Percentiles rank a stretch among this genome's conserved stretches.
phyloP scores from a whole-genome alignment of 2,329 filamentous ascomycete genomes.

The Cytospora schulzeri region DNA sequence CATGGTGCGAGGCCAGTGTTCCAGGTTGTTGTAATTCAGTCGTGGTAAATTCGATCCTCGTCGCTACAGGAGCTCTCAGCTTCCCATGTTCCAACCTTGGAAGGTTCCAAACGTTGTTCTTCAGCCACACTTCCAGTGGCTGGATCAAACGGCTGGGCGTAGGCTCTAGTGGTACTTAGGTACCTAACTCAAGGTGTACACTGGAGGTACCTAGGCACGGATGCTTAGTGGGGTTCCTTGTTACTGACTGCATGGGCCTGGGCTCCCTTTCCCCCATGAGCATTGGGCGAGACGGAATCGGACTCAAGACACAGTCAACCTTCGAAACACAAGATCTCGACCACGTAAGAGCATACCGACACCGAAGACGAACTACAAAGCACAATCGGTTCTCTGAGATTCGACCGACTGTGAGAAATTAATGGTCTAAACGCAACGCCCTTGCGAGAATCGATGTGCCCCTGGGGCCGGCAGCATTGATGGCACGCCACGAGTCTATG shows the following conservation, averaged over 20 bases:
- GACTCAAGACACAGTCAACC: conserved; percentile 1
- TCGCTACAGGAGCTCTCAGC: not conserved
- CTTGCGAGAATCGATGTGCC: conserved; percentile 28
- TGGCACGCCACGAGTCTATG: conserved; percentile 38
- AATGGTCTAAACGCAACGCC: conserved; percentile 10
- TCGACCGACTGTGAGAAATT: not conserved
- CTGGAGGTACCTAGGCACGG: not conserved
- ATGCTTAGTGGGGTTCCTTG: not conserved
- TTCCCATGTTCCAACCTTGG: not conserved
- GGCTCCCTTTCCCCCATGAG: conserved; percentile 11
- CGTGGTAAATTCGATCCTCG: conserved; percentile 16
- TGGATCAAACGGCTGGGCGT: not conserved
- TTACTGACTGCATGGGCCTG: not conserved
- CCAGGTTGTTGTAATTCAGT: conserved; percentile 7
- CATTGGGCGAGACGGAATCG: conserved; percentile 7
- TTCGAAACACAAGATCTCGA: conserved; percentile 2
- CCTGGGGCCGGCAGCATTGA: conserved; percentile 46
- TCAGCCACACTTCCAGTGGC: conserved; percentile 18
- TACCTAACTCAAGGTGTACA: too few species aligned
- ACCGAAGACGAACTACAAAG: not conserved
- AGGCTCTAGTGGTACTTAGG: not conserved
- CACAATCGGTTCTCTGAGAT: not conserved
- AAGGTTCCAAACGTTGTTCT: not conserved
- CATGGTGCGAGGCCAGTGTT: conserved; percentile 15
- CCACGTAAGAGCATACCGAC: not conserved